phyloP scores from a whole-genome alignment of 306 rosid species.

The Hippophae rhamnoides region DNA sequence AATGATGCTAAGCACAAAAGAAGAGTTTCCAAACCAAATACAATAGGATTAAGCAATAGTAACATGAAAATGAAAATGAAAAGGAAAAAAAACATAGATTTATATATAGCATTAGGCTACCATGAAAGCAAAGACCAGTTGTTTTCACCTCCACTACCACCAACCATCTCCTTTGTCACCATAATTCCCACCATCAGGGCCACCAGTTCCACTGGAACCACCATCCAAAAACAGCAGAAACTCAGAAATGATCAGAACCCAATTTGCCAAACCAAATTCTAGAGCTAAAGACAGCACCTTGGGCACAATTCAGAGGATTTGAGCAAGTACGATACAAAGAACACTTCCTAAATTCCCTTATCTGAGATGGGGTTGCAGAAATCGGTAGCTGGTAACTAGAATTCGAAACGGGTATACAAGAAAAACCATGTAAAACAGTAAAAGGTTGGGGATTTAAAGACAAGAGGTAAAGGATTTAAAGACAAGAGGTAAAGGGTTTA shows the following conservation, averaged over 20 bases:
- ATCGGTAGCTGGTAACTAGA: neutral
- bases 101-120: conserved; percentile 24
- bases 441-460: no score
- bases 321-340: conserved; percentile 15
- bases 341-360: conserved; percentile 11
- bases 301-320: conserved; percentile 7
- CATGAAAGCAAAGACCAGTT: conserved; percentile 65
- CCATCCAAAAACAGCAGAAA: conserved; percentile 36
- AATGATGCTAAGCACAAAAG: no score
- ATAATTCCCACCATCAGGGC: conserved; percentile 28
- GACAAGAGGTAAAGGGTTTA: no score
- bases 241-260: conserved; percentile 22
- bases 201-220: conserved; percentile 38
- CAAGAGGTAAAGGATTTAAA: no score
- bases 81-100: neutral
- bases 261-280: conserved; percentile 11
- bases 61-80: conserved; percentile 2
- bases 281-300: conserved; percentile 8
- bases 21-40: no score
- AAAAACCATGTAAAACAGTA: no score
- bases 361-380: conserved; percentile 18
- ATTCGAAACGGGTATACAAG: no score
- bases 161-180: conserved; percentile 31
- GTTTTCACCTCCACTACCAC: conserved; percentile 21
- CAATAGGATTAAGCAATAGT: neutral